Evolutionary conservation across 2,329 filamentous ascomycete species (phyloP).

Genomic region (Rhinocladiella similis): DNA sequence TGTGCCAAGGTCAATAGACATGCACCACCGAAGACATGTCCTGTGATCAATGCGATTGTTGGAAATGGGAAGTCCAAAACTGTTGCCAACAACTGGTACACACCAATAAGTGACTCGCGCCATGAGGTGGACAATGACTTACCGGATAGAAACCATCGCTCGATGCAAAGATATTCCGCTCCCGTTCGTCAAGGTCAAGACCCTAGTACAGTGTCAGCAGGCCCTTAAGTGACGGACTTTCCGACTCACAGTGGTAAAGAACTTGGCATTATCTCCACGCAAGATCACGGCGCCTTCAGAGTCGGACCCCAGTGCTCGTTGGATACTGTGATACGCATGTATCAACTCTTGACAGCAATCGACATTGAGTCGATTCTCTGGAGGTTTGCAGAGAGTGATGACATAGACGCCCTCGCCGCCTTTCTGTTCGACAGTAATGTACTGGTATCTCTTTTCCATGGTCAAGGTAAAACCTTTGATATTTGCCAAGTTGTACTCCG

Average conservation of each 20-base stretch:
- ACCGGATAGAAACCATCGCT: constrained; percentile 58
- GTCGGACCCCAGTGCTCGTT: constrained; percentile 41
- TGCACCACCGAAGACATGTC: constrained; percentile 51
- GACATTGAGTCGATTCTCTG: constrained; percentile 55
- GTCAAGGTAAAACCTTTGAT: not conserved
- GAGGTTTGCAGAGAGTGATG: constrained; percentile 54
- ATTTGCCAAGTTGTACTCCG: too few relatives aligned
- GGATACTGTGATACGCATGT: constrained; percentile 46
- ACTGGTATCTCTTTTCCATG: not conserved
- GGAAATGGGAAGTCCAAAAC: constrained; percentile 51
- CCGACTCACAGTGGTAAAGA: constrained; percentile 30
- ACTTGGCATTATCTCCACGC: constrained; percentile 43
- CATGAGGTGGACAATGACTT: constrained; percentile 35
- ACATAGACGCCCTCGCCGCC: constrained; percentile 27
- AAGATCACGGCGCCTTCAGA: constrained; percentile 55
- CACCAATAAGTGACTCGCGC: not conserved
- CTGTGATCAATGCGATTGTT: constrained; percentile 48
- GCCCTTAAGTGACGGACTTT: not conserved
- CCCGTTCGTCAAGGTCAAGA: constrained; percentile 47
- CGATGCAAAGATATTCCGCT: constrained; percentile 55
- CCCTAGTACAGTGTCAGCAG: constrained; percentile 27
- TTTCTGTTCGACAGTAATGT: constrained; percentile 1
- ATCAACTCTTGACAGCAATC: constrained; percentile 55
- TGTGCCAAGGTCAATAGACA: constrained; percentile 48
- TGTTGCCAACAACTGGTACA: constrained; percentile 11